Percentiles rank a stretch among this genome's conserved stretches.
Evolutionary conservation across 2,329 filamentous ascomycete species (phyloP).

Genomic region (Diaporthe longicolla): DNA sequence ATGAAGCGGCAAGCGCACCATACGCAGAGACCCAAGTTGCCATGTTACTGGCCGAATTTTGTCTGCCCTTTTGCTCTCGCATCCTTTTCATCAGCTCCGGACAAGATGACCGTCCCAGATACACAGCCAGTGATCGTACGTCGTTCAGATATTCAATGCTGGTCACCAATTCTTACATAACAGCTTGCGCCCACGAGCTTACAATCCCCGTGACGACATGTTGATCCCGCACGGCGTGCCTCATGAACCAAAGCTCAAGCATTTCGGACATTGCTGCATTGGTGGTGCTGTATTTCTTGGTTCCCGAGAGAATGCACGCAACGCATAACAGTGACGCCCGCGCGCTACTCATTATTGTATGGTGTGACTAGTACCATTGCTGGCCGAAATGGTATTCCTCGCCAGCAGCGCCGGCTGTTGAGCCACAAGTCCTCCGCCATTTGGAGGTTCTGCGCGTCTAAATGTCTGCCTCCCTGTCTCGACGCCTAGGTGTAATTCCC

Average conservation of each 20-base stretch:
- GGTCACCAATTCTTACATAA: neutral
- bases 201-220: neutral
- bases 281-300: neutral
- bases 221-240: too few species aligned
- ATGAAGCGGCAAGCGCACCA: slow-evolving; percentile 2
- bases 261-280: neutral
- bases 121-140: neutral
- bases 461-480: neutral
- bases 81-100: neutral
- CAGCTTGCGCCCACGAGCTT: neutral
- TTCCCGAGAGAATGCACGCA: neutral
- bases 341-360: neutral
- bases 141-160: neutral
- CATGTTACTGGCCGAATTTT: neutral
- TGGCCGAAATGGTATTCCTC: slow-evolving; percentile 7
- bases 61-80: neutral
- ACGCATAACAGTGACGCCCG: neutral
- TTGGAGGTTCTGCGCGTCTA: neutral
- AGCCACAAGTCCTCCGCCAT: neutral
- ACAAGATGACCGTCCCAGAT: too few species aligned
- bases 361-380: slow-evolving; percentile 35
- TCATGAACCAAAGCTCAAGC: neutral
- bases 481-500: neutral
- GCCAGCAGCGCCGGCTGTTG: neutral
- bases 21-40: neutral